Conservation (phyloP, 345 rosid species). For the Salix caprea region DNA sequence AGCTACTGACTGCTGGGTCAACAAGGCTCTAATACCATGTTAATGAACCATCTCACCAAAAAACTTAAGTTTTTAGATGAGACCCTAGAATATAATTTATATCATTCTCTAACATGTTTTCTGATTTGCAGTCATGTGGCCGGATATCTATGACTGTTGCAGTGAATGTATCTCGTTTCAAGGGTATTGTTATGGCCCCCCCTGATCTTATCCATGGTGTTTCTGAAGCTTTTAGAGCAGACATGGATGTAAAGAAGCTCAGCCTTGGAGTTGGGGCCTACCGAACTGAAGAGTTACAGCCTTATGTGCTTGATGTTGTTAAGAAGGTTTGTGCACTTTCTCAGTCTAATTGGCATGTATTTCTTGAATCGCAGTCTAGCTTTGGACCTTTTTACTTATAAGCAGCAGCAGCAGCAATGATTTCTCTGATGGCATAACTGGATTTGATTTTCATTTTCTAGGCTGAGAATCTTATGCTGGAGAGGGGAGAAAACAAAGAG, state of each 20-base stretch:
- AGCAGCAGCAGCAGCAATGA: not conserved
- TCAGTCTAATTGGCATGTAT: not conserved
- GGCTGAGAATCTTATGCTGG: slow-evolving; percentile 91
- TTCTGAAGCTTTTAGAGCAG: slow-evolving; percentile 90
- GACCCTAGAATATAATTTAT: no score
- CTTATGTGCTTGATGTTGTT: slow-evolving; percentile 93
- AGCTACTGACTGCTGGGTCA: no score
- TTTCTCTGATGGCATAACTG: not conserved
- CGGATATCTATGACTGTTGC: slow-evolving; percentile 61
- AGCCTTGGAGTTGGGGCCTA: slow-evolving; percentile 99
- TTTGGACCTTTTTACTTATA: not conserved
- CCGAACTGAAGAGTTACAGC: slow-evolving; percentile 86
- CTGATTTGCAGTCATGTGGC: slow-evolving; percentile 51
- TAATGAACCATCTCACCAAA: no score
- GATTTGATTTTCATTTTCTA: slow-evolving; percentile 23
- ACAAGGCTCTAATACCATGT: no score
- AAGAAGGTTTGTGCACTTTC: slow-evolving; percentile 54
- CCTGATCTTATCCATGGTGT: slow-evolving; percentile 99
- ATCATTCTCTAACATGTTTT: no score
- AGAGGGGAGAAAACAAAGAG: slow-evolving; percentile 94
- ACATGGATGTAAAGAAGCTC: slow-evolving; percentile 71
- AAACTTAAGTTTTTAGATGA: no score
- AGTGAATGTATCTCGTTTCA: slow-evolving; percentile 72
- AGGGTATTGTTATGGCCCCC: slow-evolving; percentile 86
- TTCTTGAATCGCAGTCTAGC: not conserved